Evolutionary conservation across 208 protist species (phyloP).

Genomic region (Trypanosoma mega): DNA sequence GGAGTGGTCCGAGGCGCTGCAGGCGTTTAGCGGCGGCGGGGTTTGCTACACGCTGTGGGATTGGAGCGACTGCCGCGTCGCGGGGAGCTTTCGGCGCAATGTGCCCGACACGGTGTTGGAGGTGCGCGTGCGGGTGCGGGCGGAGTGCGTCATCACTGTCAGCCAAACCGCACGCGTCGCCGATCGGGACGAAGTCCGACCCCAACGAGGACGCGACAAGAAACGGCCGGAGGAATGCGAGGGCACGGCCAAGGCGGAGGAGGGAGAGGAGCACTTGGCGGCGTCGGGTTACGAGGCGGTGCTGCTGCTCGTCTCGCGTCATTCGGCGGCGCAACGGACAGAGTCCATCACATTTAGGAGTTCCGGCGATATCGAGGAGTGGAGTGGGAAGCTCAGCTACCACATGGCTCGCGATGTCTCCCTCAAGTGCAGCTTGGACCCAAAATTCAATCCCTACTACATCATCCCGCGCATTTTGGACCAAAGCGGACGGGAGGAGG

Average conservation of each 20-base stretch:
- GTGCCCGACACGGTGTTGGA: too few relatives aligned
- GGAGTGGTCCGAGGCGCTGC: constrained; percentile 27
- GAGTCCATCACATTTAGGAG: constrained; percentile 29
- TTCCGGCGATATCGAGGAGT: constrained; percentile 41
- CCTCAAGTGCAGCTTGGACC: constrained; percentile 42
- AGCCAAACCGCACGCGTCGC: too few relatives aligned
- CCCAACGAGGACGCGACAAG: too few relatives aligned
- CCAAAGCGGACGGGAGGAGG: not conserved
- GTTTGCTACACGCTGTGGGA: constrained; percentile 17
- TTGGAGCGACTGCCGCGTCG: constrained; percentile 46
- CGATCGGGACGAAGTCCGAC: too few relatives aligned
- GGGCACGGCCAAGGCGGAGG: too few relatives aligned
- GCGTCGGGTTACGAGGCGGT: constrained; percentile 25
- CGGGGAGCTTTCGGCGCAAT: constrained; percentile 42
- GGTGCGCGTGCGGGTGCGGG: too few relatives aligned
- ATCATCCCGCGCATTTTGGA: constrained; percentile 28
- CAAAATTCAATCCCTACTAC: constrained; percentile 36
- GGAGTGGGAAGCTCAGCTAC: constrained; percentile 27
- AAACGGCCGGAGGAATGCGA: too few relatives aligned
- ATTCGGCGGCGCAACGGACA: constrained; percentile 14
- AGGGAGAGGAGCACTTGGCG: too few relatives aligned
- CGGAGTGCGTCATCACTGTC: too few relatives aligned
- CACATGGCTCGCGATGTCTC: constrained; percentile 36
- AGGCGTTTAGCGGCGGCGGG: constrained; percentile 23
- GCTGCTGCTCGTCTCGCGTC: constrained; percentile 28